Evolutionary conservation across 208 protist genomes (phyloP).

Genomic region (Vickermania ingenoplastis): DNA sequence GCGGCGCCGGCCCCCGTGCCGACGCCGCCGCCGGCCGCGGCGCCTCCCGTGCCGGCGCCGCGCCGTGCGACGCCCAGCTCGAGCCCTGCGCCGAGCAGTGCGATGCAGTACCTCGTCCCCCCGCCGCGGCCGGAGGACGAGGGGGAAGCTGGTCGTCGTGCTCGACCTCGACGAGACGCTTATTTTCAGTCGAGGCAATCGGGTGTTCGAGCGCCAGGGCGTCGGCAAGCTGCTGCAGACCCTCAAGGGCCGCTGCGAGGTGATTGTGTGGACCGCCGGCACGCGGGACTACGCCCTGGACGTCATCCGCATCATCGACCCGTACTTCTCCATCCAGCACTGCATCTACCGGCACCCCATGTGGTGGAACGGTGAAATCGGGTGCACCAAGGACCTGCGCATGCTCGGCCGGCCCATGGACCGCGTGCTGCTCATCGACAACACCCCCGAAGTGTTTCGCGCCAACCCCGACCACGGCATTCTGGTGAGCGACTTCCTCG

Average conservation of each 20-base stretch:
- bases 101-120: conserved; percentile 35
- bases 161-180: conserved; percentile 82
- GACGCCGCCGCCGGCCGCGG: background rate
- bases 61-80: conserved; percentile 2
- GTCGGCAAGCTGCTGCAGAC: conserved; percentile 37
- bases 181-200: conserved; percentile 40
- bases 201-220: conserved; percentile 41
- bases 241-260: conserved; percentile 42
- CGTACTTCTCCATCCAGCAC: conserved; percentile 45
- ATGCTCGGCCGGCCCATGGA: conserved; percentile 46
- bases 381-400: conserved; percentile 56
- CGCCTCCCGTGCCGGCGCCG: conserved; percentile 3
- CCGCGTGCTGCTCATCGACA: conserved; percentile 67
- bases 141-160: conserved; percentile 66
- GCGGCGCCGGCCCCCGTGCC: background rate
- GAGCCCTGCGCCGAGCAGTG: background rate
- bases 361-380: conserved; percentile 37
- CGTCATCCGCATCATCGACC: conserved; percentile 78
- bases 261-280: conserved; percentile 70
- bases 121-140: conserved; percentile 25
- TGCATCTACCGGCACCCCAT: conserved; percentile 63
- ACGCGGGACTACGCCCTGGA: conserved; percentile 54
- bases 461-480: conserved; percentile 35
- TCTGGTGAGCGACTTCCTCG: conserved; percentile 54
- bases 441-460: conserved; percentile 58